Conservation (phyloP, 2,329 filamentous ascomycete genomes). For the Aureobasidium leucospermi region DNA sequence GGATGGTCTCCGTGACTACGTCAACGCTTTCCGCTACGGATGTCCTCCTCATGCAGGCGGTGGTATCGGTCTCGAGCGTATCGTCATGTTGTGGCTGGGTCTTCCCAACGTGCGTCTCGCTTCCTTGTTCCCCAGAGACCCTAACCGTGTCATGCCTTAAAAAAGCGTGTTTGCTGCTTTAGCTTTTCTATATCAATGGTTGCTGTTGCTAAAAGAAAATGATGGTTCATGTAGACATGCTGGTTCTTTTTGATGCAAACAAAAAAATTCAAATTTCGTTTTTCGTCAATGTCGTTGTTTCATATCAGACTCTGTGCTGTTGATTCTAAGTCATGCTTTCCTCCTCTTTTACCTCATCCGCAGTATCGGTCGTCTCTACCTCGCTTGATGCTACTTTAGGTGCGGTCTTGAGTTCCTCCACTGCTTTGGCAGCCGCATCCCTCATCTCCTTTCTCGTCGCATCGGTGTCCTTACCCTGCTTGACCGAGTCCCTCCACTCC, state of each 20-base stretch:
- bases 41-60: conserved; percentile 59
- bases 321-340: neutral
- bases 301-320: neutral
- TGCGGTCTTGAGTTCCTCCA: conserved; percentile 4
- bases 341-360: neutral
- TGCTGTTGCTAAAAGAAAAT: neutral
- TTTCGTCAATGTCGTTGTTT: neutral
- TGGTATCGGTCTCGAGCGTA: conserved; percentile 58
- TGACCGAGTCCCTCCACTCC: conserved; percentile 24
- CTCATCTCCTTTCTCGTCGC: conserved; percentile 23
- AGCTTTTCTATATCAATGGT: too few species aligned
- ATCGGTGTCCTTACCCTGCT: conserved; percentile 21
- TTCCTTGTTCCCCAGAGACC: conserved; percentile 58
- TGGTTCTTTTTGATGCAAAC: neutral
- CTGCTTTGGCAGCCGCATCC: conserved; percentile 20
- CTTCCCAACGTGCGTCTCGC: conserved; percentile 56
- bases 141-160: conserved; percentile 45
- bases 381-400: neutral
- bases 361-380: too few species aligned
- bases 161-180: too few species aligned
- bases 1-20: conserved; percentile 56
- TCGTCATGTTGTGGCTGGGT: conserved; percentile 60
- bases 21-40: conserved; percentile 57
- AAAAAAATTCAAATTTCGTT: neutral
- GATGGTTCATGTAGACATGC: neutral